Percentiles rank a stretch among this genome's conserved stretches.
Evolutionary conservation across 768 basidiomycete species (phyloP).

Genomic region (Cystoderma amianthinum): DNA sequence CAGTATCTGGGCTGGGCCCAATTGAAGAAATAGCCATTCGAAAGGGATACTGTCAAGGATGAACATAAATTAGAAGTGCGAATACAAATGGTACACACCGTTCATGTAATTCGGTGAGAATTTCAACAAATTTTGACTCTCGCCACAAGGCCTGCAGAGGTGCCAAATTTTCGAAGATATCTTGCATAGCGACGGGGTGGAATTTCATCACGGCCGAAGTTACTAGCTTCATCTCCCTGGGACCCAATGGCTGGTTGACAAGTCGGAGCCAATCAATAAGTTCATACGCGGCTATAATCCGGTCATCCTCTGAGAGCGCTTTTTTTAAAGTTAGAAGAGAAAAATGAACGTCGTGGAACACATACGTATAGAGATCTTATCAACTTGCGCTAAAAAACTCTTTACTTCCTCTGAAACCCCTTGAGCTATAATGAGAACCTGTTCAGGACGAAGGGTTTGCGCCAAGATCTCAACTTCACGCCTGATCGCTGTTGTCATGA

Average conservation of each 20-base stretch:
- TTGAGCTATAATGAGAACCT: neutral
- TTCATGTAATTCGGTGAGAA: no score
- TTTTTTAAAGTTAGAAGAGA: conserved; percentile 1
- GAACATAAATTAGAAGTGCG: no score
- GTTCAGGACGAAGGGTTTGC: conserved; percentile 17
- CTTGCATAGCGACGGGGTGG: conserved; percentile 31
- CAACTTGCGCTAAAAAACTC: conserved; percentile 39
- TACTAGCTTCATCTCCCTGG: conserved; percentile 33
- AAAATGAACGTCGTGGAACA: conserved; percentile 5
- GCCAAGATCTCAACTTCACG: conserved; percentile 38
- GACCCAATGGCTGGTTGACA: conserved; percentile 21
- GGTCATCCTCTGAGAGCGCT: conserved; percentile 30
- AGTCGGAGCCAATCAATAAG: conserved; percentile 63
- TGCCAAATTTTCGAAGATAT: conserved; percentile 35
- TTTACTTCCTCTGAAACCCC: conserved; percentile 17
- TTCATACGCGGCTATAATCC: conserved; percentile 38
- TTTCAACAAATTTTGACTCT: no score
- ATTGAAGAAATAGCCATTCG: conserved; percentile 36
- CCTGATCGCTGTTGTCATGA: conserved; percentile 29
- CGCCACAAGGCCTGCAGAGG: conserved; percentile 39
- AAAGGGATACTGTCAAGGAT: conserved; percentile 24
- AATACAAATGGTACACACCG: no score
- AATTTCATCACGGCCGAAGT: conserved; percentile 27
- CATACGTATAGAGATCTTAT: conserved; percentile 41
- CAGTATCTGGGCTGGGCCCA: conserved; percentile 13